Percentiles rank a stretch among this genome's conserved stretches.
phyloP scores from a whole-genome alignment of 768 basidiomycete species.

The Wakefieldia striispora region DNA sequence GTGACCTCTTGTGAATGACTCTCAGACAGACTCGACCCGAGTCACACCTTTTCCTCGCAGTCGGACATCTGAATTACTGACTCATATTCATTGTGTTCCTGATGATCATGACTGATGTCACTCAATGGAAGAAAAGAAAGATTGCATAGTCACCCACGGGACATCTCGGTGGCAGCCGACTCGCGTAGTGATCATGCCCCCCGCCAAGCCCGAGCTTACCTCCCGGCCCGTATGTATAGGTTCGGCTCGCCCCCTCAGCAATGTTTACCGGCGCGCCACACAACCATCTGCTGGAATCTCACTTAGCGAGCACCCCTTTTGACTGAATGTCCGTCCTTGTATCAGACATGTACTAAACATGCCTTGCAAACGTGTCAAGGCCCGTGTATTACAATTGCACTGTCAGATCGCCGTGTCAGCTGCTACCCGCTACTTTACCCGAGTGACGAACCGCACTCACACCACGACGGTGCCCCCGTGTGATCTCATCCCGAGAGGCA shows the following conservation, averaged over 20 bases:
- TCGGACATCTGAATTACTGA: too few relatives aligned
- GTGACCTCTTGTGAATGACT: too few relatives aligned
- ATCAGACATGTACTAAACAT: background rate
- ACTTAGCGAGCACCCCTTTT: background rate
- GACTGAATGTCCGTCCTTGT: background rate
- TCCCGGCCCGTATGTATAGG: too few relatives aligned
- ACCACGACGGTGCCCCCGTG: conserved; percentile 13
- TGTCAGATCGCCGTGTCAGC: background rate
- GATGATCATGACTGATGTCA: background rate
- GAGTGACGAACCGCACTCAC: conserved; percentile 1
- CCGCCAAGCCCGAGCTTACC: background rate
- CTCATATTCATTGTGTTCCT: background rate
- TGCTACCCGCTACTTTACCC: background rate
- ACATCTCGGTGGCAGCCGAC: conserved; percentile 2
- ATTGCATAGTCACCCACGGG: background rate
- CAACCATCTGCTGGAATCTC: background rate
- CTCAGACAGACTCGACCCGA: too few relatives aligned
- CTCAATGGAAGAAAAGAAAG: conserved; percentile 16
- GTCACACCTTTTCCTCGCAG: background rate
- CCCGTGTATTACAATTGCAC: background rate
- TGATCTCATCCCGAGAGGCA: conserved; percentile 2
- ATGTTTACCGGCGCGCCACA: too few relatives aligned
- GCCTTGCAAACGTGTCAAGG: background rate
- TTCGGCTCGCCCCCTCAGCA: background rate
- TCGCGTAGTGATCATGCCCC: background rate